phyloP scores from a whole-genome alignment of 2,329 filamentous ascomycete genomes.

The Kalmusia sp. region DNA sequence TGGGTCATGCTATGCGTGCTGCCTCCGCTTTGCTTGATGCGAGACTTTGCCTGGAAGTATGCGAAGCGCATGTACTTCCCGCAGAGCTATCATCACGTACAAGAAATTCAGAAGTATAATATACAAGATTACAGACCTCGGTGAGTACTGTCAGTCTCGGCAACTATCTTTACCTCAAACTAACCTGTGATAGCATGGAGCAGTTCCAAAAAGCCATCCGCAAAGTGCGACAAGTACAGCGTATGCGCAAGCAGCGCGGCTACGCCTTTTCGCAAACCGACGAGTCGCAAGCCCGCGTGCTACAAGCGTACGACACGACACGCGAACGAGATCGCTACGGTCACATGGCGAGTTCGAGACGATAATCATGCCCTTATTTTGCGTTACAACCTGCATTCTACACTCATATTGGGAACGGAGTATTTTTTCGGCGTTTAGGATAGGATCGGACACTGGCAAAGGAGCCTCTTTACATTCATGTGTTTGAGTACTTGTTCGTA shows the following conservation, averaged over 20 bases:
- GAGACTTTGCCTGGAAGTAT: constrained; percentile 98
- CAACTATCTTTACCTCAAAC: not conserved
- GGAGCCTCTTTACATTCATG: not conserved
- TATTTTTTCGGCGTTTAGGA: not conserved
- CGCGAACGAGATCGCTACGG: constrained; percentile 89
- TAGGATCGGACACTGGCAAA: not conserved
- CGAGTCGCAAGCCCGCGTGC: constrained; percentile 90
- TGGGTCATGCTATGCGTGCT: constrained; percentile 89
- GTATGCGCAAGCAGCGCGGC: constrained; percentile 98
- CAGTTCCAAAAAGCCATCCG: constrained; percentile 99
- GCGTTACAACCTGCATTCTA: not conserved
- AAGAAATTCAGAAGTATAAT: constrained; percentile 99
- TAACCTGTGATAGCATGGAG: constrained; percentile 75
- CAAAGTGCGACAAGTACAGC: constrained; percentile 96
- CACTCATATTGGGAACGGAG: not conserved
- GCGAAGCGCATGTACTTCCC: constrained; percentile 96
- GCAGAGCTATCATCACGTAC: constrained; percentile 95
- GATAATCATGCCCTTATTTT: not conserved
- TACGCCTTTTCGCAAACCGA: constrained; percentile 99
- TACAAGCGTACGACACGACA: constrained; percentile 98
- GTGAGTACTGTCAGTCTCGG: constrained; percentile 57
- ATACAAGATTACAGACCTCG: constrained; percentile 98
- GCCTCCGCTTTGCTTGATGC: constrained; percentile 79
- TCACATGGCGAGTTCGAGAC: constrained; percentile 79
- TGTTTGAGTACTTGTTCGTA: not conserved